Evolutionary conservation across 179 eudicot genomes (phyloP).

Genomic region (Gypsophila paniculata): DNA sequence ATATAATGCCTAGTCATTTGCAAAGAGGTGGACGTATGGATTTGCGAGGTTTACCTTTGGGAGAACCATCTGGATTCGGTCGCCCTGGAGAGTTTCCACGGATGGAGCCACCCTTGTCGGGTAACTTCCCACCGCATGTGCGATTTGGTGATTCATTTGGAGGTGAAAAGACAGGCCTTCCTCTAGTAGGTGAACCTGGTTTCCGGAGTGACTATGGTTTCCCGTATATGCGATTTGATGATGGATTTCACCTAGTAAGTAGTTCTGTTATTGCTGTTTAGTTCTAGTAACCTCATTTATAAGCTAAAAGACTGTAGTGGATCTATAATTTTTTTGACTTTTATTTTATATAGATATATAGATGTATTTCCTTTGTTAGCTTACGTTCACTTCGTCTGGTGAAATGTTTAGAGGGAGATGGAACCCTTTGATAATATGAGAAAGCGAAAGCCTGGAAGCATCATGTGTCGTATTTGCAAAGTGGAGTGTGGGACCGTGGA

Average conservation of each 20-base stretch:
- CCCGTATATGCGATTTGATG: conserved; percentile 35
- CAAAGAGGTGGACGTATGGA: conserved; percentile 56
- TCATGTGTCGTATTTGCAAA: conserved; percentile 91
- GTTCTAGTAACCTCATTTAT: no score
- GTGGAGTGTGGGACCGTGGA: conserved; percentile 92
- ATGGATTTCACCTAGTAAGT: conserved; percentile 67
- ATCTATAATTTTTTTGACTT: neutral
- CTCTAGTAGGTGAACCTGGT: conserved; percentile 67
- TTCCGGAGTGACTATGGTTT: conserved; percentile 52
- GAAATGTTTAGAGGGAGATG: conserved; percentile 49
- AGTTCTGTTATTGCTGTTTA: conserved; percentile 24
- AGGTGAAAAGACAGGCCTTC: conserved; percentile 48
- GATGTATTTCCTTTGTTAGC: neutral
- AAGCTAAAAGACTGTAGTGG: neutral
- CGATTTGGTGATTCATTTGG: conserved; percentile 57
- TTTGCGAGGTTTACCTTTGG: conserved; percentile 40
- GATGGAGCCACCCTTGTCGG: conserved; percentile 43
- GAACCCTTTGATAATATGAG: conserved; percentile 65
- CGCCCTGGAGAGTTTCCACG: conserved; percentile 41
- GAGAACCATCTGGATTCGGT: conserved; percentile 52
- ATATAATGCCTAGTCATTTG: conserved; percentile 42
- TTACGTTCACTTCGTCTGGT: conserved; percentile 12
- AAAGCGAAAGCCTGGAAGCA: conserved; percentile 56
- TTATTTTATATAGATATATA: neutral
- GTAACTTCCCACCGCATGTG: conserved; percentile 43